Evolutionary conservation across 768 basidiomycete species (phyloP).

Genomic region (Mycena crocata): DNA sequence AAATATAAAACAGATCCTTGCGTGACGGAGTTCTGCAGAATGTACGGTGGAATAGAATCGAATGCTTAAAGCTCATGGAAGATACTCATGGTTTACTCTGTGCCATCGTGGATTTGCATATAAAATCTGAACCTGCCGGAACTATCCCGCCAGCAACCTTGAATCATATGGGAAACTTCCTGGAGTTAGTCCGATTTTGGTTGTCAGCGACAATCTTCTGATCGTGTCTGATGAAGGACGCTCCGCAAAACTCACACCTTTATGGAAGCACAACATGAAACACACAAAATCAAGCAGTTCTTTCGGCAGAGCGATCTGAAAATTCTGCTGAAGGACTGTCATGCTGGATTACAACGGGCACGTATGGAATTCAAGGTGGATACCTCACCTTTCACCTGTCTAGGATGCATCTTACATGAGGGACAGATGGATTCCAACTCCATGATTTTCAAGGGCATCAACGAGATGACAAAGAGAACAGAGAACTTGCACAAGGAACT

Average conservation of each 20-base stretch:
- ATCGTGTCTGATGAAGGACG: too few species aligned
- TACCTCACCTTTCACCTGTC: too few species aligned
- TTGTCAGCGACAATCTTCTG: too few species aligned
- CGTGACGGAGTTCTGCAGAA: neutral
- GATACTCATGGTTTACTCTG: neutral
- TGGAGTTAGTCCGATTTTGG: neutral
- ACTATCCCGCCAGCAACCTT: neutral
- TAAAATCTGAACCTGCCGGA: neutral
- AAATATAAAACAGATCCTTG: too few species aligned
- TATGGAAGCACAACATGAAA: neutral
- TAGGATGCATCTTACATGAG: too few species aligned
- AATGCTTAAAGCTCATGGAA: neutral
- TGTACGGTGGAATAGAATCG: neutral
- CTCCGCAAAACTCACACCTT: neutral
- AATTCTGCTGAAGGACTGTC: neutral
- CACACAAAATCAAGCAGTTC: neutral
- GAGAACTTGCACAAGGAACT: too few species aligned
- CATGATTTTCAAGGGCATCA: too few species aligned
- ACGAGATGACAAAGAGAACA: too few species aligned
- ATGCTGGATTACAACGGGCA: neutral
- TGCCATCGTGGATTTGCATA: neutral
- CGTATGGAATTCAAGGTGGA: too few species aligned
- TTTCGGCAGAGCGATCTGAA: too few species aligned
- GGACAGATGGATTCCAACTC: too few species aligned
- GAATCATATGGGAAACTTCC: neutral